Conservation (phyloP, 257 asterid species). For the Solanum lignicaule region DNA sequence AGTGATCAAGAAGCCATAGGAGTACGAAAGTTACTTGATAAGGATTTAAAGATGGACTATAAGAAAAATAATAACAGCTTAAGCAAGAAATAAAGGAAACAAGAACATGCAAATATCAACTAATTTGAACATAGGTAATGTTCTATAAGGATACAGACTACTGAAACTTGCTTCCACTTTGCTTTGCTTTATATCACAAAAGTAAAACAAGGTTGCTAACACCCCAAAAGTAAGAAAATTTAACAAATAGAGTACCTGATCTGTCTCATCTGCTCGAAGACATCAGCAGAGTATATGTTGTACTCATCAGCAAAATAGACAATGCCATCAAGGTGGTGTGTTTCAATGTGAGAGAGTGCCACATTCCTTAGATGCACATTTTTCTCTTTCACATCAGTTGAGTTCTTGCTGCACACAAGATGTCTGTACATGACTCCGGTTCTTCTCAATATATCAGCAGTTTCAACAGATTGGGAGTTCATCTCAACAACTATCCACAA, state of each 20-base stretch:
- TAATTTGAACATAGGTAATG: neutral
- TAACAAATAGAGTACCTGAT: slow-evolving; percentile 44
- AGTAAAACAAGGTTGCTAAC: neutral
- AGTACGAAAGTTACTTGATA: neutral
- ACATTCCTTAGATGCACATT: slow-evolving; percentile 39
- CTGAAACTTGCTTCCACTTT: neutral
- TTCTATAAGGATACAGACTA: neutral
- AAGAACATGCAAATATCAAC: neutral
- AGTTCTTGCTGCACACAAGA: slow-evolving; percentile 39
- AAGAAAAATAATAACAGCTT: neutral
- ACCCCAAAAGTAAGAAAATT: neutral
- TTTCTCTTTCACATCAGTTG: slow-evolving; percentile 26
- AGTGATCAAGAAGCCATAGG: neutral
- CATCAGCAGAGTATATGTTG: slow-evolving; percentile 35
- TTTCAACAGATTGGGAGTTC: slow-evolving; percentile 47
- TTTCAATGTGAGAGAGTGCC: slow-evolving; percentile 66
- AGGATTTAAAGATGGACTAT: neutral
- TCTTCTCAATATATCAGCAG: slow-evolving; percentile 56
- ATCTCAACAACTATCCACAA: slow-evolving; percentile 81
- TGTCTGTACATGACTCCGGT: slow-evolving; percentile 66
- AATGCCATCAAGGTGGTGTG: slow-evolving; percentile 67
- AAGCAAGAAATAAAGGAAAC: neutral
- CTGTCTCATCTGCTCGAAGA: slow-evolving; percentile 61
- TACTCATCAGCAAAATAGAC: slow-evolving; percentile 65
- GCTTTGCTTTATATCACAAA: neutral